Conservation (phyloP, 1,284 basidiomycete species). For the Grifola frondosa region DNA sequence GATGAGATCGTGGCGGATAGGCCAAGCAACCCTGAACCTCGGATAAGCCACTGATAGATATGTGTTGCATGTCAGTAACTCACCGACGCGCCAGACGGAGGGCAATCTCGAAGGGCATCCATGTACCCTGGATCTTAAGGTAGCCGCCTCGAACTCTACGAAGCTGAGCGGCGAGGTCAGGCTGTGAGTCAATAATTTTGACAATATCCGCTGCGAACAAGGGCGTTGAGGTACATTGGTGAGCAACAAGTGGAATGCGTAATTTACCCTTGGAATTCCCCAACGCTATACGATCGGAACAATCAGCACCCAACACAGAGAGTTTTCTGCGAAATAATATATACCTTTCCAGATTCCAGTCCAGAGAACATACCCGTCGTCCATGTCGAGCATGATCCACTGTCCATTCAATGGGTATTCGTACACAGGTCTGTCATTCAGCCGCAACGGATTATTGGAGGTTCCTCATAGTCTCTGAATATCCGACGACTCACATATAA, state of each 20-base stretch:
- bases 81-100: constrained; percentile 74
- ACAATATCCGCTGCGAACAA: constrained; percentile 73
- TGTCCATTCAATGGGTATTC: constrained; percentile 85
- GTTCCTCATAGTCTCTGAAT: not conserved
- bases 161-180: constrained; percentile 76
- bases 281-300: constrained; percentile 49
- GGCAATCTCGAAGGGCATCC: constrained; percentile 88
- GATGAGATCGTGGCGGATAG: constrained; percentile 80
- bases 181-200: constrained; percentile 86
- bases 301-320: constrained; percentile 3
- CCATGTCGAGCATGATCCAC: constrained; percentile 92
- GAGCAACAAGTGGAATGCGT: constrained; percentile 1
- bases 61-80: constrained; percentile 25
- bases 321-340: constrained; percentile 1
- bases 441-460: constrained; percentile 4
- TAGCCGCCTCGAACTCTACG: constrained; percentile 83
- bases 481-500: constrained; percentile 62
- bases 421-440: constrained; percentile 65
- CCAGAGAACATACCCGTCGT: constrained; percentile 85
- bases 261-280: constrained; percentile 79
- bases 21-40: constrained; percentile 72
- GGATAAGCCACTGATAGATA: constrained; percentile 16
- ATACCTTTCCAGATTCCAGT: constrained; percentile 87
- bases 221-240: not conserved
- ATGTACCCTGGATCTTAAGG: constrained; percentile 85